These are phyloP conservation scores for Penicillium glabrum DNA, from an alignment of 2,329 filamentous ascomycete species.

Conservation along the genomic window DNA sequence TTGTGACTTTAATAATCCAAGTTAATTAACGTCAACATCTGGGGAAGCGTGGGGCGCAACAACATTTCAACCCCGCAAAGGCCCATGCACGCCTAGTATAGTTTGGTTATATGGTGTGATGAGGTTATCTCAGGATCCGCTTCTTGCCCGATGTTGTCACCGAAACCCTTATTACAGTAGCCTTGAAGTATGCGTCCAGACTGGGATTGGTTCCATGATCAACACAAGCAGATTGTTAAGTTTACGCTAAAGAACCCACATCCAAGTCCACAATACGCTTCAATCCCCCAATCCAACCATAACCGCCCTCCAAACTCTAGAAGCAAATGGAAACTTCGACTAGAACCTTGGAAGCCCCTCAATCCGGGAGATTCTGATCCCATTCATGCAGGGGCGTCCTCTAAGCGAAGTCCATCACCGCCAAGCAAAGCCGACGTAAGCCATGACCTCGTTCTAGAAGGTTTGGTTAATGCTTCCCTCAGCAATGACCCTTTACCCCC, in stretches of 20 bases:
- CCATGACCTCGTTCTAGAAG: not conserved
- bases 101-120: not conserved
- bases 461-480: not conserved
- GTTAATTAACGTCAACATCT: not conserved
- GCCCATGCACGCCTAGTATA: not conserved
- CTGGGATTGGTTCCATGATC: not conserved
- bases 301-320: not conserved
- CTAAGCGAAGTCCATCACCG: slow-evolving; percentile 1
- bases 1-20: not conserved
- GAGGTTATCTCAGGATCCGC: not conserved
- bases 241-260: slow-evolving; percentile 1
- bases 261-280: not conserved
- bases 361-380: not conserved
- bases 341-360: not conserved
- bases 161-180: not conserved
- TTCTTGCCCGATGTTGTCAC: not conserved
- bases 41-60: not conserved
- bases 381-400: not conserved
- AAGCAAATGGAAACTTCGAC: not conserved
- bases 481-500: not conserved
- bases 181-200: not conserved
- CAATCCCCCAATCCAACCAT: not conserved
- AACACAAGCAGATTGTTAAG: not conserved
- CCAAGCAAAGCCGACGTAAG: not conserved
- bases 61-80: slow-evolving; percentile 1